These are phyloP conservation scores for Fusarium multiceps DNA, from an alignment of 2,329 filamentous ascomycete genomes.

Conservation along the genomic window DNA sequence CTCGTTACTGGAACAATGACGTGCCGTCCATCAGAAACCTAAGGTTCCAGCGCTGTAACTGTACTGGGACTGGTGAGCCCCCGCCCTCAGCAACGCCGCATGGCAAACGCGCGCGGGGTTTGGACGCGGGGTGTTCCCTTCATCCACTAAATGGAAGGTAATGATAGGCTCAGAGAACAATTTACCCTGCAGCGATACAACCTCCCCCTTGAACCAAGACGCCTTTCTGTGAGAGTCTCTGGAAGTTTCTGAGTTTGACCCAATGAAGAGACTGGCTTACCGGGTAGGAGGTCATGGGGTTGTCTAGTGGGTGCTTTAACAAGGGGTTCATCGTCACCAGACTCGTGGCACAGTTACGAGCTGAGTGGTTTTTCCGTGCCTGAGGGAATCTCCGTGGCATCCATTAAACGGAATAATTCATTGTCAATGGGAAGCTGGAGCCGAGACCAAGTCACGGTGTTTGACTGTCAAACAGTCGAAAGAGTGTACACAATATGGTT, in stretches of 20 bases:
- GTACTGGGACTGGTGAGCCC: not conserved
- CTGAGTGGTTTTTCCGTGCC: not conserved
- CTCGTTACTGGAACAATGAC: conserved; percentile 37
- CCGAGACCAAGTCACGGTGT: no score
- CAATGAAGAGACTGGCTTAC: conserved; percentile 16
- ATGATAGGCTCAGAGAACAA: conserved; percentile 1
- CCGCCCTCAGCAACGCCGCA: conserved; percentile 26
- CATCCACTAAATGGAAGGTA: conserved; percentile 2
- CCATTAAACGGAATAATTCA: not conserved
- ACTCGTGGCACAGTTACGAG: not conserved
- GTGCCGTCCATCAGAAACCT: conserved; percentile 28
- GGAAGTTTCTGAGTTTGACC: not conserved
- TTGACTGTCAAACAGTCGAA: no score
- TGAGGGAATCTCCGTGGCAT: not conserved
- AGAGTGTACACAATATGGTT: not conserved
- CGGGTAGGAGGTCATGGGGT: conserved; percentile 26
- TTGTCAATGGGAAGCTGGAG: no score
- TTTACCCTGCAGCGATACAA: conserved; percentile 15
- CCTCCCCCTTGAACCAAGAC: conserved; percentile 12
- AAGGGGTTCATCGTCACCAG: conserved; percentile 21
- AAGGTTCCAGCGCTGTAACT: not conserved
- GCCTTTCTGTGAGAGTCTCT: not conserved
- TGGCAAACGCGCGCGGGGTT: conserved; percentile 35
- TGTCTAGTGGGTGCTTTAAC: conserved; percentile 20
- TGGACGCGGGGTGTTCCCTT: conserved; percentile 36